Evolutionary conservation across 2,329 filamentous ascomycete species (phyloP).

Genomic region (Aspergillus sp.): DNA sequence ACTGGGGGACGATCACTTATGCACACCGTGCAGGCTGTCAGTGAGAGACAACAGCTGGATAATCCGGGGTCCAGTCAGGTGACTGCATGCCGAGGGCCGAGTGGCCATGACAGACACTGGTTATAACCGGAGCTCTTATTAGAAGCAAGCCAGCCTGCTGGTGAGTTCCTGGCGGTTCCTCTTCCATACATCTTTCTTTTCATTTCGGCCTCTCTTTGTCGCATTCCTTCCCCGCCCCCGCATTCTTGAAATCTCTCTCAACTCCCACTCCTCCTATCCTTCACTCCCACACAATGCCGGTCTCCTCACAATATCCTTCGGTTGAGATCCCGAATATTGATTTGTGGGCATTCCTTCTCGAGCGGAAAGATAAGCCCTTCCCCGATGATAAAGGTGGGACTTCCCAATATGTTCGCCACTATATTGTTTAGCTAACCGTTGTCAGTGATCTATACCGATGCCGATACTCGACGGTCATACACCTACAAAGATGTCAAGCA

Average conservation of each 20-base stretch:
- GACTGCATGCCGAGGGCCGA: conserved; percentile 11
- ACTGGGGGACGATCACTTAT: not conserved
- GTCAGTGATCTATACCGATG: conserved; percentile 76
- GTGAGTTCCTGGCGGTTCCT: not conserved
- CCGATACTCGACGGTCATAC: conserved; percentile 67
- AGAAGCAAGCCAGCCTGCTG: too few species aligned
- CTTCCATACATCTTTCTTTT: not conserved
- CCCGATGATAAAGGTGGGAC: conserved; percentile 69
- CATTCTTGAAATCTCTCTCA: not conserved
- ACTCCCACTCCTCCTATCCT: conserved; percentile 11
- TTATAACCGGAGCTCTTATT: not conserved
- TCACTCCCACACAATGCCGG: conserved; percentile 60
- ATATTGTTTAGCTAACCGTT: conserved; percentile 10
- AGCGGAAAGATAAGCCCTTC: conserved; percentile 63
- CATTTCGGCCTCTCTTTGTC: not conserved
- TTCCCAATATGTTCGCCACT: not conserved
- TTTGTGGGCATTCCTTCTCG: conserved; percentile 77
- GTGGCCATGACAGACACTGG: not conserved
- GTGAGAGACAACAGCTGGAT: not conserved
- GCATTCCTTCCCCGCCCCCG: not conserved
- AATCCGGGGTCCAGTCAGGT: conserved; percentile 10
- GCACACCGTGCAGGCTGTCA: too few species aligned
- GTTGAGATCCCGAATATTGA: conserved; percentile 73
- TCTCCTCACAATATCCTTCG: conserved; percentile 63
- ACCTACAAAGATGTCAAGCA: conserved; percentile 68